Base-by-base conservation (phyloP, 2,329 filamentous ascomycete species). In the Fusarium tjaetaba region DNA sequence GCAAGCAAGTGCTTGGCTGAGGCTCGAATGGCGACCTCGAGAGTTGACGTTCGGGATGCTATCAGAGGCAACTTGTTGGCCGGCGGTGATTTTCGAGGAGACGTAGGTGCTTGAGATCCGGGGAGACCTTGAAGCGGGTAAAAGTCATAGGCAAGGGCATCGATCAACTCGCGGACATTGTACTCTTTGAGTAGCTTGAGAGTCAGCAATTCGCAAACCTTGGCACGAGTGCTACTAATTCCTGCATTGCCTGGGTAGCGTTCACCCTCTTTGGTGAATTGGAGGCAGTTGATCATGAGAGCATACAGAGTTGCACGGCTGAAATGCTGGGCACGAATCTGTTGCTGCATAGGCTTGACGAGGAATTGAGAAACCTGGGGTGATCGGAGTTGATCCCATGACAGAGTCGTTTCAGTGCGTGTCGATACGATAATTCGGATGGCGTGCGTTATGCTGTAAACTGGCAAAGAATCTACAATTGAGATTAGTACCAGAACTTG, bases 311-410 rank as follows among this genome's bases (percentile, higher is more conserved):
- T 96, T 15, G 94, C 95, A 53, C 93, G 89, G 36, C 93, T 95
- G 81, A 97, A 96, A 82, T 97, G 94, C 58, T 93, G 90, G 22
- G 90, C 87, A 69, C 92, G 91, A 72, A 98, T 95, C 81, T 96
- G 93, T 80, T 96, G 93, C 82, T 96, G 94, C 86, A 98, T 96
- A 5, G 96, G 96, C 85, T 98, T 98, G 80, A 98, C 89, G 41
- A 98, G 88, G 81, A 98, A 98, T 80, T 97, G 95, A 22, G 95
- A 97, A 64, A 98, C 92, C 81, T 98, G 96, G 7, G 96, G 96
- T n/a, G 95, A 97, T 72, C 95, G 91, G 71, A 98, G 87, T 81
- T 98, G 96, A 73, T 98, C 96, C 95, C 95, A 98, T 22, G 94
- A 92, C 57, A 98, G 85, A 1, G 94, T 96, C 4, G 95, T 98